These are phyloP conservation scores for Phyllosticta citribraziliensis DNA, from an alignment of 2,329 filamentous ascomycete species.

Conservation along the genomic window DNA sequence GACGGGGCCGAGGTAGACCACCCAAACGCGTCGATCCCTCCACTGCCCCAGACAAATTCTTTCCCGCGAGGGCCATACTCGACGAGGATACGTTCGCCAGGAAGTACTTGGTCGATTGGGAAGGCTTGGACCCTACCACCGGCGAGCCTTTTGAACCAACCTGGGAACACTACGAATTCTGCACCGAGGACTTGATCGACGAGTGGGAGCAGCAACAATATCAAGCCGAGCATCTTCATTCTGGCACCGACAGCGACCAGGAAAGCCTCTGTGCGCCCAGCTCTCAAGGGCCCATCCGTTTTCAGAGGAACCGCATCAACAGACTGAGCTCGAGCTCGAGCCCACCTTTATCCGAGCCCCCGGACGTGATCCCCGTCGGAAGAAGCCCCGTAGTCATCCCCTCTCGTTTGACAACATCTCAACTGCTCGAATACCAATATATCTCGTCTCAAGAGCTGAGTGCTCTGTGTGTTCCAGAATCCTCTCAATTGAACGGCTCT, in stretches of 20 bases:
- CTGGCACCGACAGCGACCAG: neutral
- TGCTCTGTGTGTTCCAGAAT: neutral
- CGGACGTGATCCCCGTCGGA: neutral
- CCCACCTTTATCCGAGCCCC: neutral
- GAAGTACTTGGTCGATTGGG: slow-evolving; percentile 50
- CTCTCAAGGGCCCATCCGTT: neutral
- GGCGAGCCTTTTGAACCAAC: slow-evolving; percentile 39
- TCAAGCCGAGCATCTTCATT: neutral
- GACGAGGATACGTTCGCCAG: slow-evolving; percentile 18
- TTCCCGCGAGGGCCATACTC: slow-evolving; percentile 19
- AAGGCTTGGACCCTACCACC: slow-evolving; percentile 38
- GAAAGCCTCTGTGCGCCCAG: neutral
- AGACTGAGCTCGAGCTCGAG: neutral
- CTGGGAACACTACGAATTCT: slow-evolving; percentile 40
- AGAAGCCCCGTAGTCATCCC: neutral
- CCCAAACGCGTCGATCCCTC: neutral
- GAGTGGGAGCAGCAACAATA: slow-evolving; percentile 23
- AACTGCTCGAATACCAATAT: neutral
- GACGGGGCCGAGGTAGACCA: neutral
- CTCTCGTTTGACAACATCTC: neutral
- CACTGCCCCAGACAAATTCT: neutral
- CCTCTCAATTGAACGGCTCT: neutral
- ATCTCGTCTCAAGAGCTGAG: neutral
- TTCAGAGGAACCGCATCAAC: neutral
- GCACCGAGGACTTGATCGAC: slow-evolving; percentile 24